Percentiles rank a stretch among this genome's conserved stretches.
Evolutionary conservation across 2,329 filamentous ascomycete genomes (phyloP).

Genomic region (Pseudocercospora macadamiae): DNA sequence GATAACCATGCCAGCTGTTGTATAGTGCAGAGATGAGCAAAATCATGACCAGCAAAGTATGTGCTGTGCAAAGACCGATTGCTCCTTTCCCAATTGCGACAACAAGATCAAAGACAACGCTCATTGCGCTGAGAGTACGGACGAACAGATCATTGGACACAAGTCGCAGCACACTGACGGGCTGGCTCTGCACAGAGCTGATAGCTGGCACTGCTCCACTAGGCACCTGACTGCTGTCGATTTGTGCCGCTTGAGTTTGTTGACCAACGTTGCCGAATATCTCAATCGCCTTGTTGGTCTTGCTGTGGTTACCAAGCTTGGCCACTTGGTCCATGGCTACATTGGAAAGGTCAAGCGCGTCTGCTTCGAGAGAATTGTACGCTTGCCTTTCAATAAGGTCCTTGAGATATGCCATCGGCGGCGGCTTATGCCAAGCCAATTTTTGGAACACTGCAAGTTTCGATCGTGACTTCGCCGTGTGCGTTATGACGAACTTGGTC

Average conservation of each 20-base stretch:
- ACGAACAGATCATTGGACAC: constrained; percentile 36
- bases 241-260: constrained; percentile 59
- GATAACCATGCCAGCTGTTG: constrained; percentile 76
- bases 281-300: constrained; percentile 75
- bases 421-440: constrained; percentile 76
- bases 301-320: constrained; percentile 71
- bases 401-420: constrained; percentile 45
- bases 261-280: constrained; percentile 78
- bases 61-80: constrained; percentile 51
- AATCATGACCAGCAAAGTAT: constrained; percentile 72
- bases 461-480: constrained; percentile 87
- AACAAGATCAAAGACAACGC: constrained; percentile 48
- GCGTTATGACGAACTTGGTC: constrained; percentile 91
- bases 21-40: constrained; percentile 69
- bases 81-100: constrained; percentile 36
- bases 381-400: constrained; percentile 66
- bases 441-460: constrained; percentile 87
- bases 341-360: constrained; percentile 75
- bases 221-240: constrained; percentile 29
- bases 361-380: constrained; percentile 71
- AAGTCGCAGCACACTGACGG: constrained; percentile 32
- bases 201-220: constrained; percentile 18
- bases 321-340: constrained; percentile 77
- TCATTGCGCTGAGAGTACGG: constrained; percentile 30
- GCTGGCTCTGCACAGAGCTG: constrained; percentile 17